phyloP scores from a whole-genome alignment of 495 filamentous ascomycete species.

The Physcia stellaris region DNA sequence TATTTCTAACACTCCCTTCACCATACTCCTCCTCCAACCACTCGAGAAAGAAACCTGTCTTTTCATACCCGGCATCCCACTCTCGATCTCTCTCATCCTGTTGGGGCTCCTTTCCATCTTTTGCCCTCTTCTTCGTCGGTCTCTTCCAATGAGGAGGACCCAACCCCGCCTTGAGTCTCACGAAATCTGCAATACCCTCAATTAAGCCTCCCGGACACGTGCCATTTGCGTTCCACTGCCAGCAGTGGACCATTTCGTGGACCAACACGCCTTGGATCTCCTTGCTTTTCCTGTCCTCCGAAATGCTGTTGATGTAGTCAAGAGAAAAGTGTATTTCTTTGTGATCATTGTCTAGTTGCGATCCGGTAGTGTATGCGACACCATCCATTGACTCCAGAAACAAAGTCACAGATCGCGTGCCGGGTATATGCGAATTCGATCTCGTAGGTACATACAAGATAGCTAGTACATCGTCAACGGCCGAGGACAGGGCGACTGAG shows the following conservation, averaged over 20 bases:
- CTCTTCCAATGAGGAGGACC: conserved; percentile 76
- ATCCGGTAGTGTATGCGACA: conserved; percentile 80
- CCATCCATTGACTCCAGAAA: conserved; percentile 65
- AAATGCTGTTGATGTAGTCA: conserved; percentile 48
- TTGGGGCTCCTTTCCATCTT: no score
- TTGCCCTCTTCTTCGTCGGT: no score
- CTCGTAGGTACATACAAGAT: conserved; percentile 16
- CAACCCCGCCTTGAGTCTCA: conserved; percentile 59
- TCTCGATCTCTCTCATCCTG: conserved; percentile 36
- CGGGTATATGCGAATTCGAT: conserved; percentile 27
- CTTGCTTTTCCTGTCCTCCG: conserved; percentile 21
- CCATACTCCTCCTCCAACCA: conserved; percentile 20
- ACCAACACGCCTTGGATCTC: conserved; percentile 77
- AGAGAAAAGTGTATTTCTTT: conserved; percentile 90
- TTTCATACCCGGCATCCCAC: conserved; percentile 90
- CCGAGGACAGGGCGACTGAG: conserved; percentile 42
- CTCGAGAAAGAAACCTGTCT: conserved; percentile 83
- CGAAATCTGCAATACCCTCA: conserved; percentile 92
- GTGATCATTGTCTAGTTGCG: conserved; percentile 71
- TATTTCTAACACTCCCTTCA: conserved; percentile 13
- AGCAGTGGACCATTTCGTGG: conserved; percentile 95
- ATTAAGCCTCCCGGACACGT: conserved; percentile 65
- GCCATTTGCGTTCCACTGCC: conserved; percentile 60
- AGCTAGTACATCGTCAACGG: conserved; percentile 37
- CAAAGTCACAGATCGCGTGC: conserved; percentile 73